Conservation (phyloP, 176 grass and related monocot species). For the Saccharum officinarum region DNA sequence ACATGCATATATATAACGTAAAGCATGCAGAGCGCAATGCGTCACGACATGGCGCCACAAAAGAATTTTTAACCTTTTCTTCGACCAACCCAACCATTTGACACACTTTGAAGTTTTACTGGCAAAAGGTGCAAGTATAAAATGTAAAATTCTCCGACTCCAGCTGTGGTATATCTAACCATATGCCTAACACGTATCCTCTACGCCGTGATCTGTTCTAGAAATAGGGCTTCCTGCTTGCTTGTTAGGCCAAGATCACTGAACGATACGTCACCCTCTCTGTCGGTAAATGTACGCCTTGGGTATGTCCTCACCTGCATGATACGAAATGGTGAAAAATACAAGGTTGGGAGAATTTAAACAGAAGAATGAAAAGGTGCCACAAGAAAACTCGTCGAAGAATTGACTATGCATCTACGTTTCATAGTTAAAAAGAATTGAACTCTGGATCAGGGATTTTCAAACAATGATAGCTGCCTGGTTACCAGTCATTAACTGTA, state of each 20-base stretch:
- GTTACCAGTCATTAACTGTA: neutral
- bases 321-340: neutral
- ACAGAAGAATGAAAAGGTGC: neutral
- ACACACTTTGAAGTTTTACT: neutral
- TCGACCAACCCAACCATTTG: neutral
- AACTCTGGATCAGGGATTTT: neutral
- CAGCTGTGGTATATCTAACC: slow-evolving; percentile 1
- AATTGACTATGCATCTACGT: neutral
- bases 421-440: neutral
- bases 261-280: slow-evolving; percentile 61
- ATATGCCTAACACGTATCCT: neutral
- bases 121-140: neutral
- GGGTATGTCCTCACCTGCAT: slow-evolving; percentile 88
- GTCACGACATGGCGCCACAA: neutral
- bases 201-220: slow-evolving; percentile 65
- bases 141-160: slow-evolving; percentile 11
- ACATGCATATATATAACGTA: neutral
- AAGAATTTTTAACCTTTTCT: slow-evolving; percentile 29
- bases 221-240: slow-evolving; percentile 92
- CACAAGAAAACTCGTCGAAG: neutral
- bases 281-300: slow-evolving; percentile 64
- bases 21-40: neutral
- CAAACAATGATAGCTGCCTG: neutral
- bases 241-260: slow-evolving; percentile 73
- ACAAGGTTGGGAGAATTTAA: neutral